Conservation (phyloP, 2,329 filamentous ascomycete species). For the Diaporthe vaccinii region DNA sequence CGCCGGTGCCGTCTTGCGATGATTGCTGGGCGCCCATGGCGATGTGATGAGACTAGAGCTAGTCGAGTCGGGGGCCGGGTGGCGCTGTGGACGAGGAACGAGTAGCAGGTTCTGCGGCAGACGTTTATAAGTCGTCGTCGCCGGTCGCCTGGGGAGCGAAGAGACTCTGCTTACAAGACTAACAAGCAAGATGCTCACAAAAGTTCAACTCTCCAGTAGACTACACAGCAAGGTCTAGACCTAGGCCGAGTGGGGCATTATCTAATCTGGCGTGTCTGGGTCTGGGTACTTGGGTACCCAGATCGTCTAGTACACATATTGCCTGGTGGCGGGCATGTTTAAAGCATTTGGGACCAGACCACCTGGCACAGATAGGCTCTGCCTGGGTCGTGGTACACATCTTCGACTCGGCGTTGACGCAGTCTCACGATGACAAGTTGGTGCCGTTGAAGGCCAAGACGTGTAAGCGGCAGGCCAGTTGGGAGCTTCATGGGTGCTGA, state of each 20-base stretch:
- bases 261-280: too few relatives aligned
- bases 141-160: not conserved
- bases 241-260: slow-evolving; percentile 8
- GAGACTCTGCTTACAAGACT: not conserved
- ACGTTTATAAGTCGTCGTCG: not conserved
- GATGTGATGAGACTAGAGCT: slow-evolving; percentile 25
- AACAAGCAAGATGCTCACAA: not conserved
- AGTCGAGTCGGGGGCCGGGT: not conserved
- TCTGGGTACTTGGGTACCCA: too few relatives aligned
- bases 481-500: not conserved
- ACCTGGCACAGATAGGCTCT: not conserved
- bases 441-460: not conserved
- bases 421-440: not conserved
- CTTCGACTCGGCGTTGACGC: not conserved
- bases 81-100: not conserved
- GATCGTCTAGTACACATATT: too few relatives aligned
- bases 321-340: not conserved
- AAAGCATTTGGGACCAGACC: not conserved
- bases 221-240: not conserved
- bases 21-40: slow-evolving; percentile 71
- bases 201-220: not conserved
- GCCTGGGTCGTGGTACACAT: slow-evolving; percentile 6
- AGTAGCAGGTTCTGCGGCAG: not conserved
- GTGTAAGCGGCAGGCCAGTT: not conserved
- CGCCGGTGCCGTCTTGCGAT: slow-evolving; percentile 47